Conservation (phyloP, 352 stramenopile species). For the Pythium pectinolyticum region DNA sequence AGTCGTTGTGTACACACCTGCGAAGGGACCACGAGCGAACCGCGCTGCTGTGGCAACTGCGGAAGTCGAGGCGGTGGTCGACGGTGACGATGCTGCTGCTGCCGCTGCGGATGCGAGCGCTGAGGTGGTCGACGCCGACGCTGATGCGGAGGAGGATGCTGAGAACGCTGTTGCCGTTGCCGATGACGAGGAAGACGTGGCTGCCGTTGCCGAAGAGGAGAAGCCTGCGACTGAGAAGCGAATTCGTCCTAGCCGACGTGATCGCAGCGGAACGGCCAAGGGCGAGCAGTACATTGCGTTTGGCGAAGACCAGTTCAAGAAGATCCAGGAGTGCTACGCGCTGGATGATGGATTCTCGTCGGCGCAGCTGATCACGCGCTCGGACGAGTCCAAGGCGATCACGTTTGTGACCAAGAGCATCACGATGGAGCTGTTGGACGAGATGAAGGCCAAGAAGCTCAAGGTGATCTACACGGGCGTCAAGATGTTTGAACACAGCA, state of each 20-base stretch:
- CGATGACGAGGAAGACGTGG: slow-evolving; percentile 17
- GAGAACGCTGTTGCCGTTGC: slow-evolving; percentile 11
- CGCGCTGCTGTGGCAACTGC: too few relatives aligned
- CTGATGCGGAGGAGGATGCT: slow-evolving; percentile 28
- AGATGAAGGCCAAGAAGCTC: slow-evolving; percentile 86
- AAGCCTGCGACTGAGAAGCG: slow-evolving; percentile 14
- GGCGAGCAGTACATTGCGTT: slow-evolving; percentile 82
- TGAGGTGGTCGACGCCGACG: not conserved
- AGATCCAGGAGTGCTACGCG: slow-evolving; percentile 79
- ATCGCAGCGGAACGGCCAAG: slow-evolving; percentile 47
- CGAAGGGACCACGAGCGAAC: not conserved
- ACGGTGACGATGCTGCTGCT: not conserved
- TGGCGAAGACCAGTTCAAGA: slow-evolving; percentile 47
- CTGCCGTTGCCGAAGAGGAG: slow-evolving; percentile 11
- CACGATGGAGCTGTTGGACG: slow-evolving; percentile 70
- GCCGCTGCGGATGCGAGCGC: slow-evolving; percentile 5
- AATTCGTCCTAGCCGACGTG: slow-evolving; percentile 32
- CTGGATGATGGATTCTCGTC: slow-evolving; percentile 66
- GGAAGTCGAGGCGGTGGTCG: not conserved
- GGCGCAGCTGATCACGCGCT: slow-evolving; percentile 85
- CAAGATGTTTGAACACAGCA: slow-evolving; percentile 92
- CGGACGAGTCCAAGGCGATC: slow-evolving; percentile 82
- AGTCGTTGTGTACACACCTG: slow-evolving; percentile 10
- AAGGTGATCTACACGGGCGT: slow-evolving; percentile 91
- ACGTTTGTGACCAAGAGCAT: slow-evolving; percentile 87